These are phyloP conservation scores for Graphilbum sp. DNA, from an alignment of 2,329 filamentous ascomycete genomes.

Conservation along the genomic window DNA sequence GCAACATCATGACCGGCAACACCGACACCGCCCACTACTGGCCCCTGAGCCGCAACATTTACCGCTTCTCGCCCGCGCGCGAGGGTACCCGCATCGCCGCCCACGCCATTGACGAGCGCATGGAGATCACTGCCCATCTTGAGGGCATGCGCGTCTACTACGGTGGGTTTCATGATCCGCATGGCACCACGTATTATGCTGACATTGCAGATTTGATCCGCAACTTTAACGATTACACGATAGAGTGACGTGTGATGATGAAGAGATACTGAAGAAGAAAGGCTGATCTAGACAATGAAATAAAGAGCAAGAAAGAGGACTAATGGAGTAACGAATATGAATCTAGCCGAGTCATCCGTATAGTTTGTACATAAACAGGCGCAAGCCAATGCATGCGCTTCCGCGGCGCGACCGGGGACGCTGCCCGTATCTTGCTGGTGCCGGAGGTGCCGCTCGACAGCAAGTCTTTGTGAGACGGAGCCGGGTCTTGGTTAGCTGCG, in stretches of 20 bases:
- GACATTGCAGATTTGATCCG: conserved; percentile 16
- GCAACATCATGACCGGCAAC: conserved; percentile 31
- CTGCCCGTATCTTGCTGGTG: no score
- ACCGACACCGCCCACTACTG: conserved; percentile 29
- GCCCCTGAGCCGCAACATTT: conserved; percentile 26
- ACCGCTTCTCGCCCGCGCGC: conserved; percentile 25
- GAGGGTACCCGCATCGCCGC: conserved; percentile 18
- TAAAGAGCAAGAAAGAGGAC: no score
- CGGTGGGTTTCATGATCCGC: neutral
- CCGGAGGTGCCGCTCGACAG: no score
- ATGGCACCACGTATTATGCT: neutral
- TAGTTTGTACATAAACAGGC: no score
- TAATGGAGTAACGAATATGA: no score
- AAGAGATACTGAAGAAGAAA: no score
- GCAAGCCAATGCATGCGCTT: no score
- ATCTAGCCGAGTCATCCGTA: no score
- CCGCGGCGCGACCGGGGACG: no score
- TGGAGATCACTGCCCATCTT: conserved; percentile 18
- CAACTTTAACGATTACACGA: conserved; percentile 18
- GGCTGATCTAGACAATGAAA: no score
- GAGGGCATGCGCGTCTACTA: conserved; percentile 20
- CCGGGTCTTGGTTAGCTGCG: no score
- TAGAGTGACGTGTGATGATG: neutral
- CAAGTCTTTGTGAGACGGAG: no score
- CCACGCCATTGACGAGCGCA: conserved; percentile 23